These are phyloP conservation scores for Pyrrhoderma noxium DNA, from an alignment of 1,284 basidiomycete species.

Conservation along the genomic window DNA sequence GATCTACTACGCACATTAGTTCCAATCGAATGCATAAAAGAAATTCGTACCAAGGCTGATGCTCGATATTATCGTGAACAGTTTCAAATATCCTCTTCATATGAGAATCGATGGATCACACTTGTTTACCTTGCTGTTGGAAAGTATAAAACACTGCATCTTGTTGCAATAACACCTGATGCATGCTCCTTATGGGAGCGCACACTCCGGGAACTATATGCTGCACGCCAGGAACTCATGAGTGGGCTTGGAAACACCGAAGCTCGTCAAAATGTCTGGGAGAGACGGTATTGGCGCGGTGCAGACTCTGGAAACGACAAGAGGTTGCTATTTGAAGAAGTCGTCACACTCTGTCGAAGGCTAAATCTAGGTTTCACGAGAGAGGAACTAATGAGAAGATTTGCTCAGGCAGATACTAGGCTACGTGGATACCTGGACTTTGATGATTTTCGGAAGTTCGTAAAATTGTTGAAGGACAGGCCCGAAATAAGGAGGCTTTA, in stretches of 20 bases:
- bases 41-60: constrained; percentile 75
- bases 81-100: constrained; percentile 56
- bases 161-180: constrained; percentile 71
- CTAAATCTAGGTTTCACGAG: constrained; percentile 65
- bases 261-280: constrained; percentile 69
- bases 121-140: constrained; percentile 71
- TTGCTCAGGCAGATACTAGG: constrained; percentile 68
- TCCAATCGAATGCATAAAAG: constrained; percentile 86
- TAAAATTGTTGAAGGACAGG: constrained; percentile 77
- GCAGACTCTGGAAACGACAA: constrained; percentile 59
- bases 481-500: constrained; percentile 73
- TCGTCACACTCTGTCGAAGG: constrained; percentile 68
- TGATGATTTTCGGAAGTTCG: constrained; percentile 77
- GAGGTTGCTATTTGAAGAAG: constrained; percentile 64
- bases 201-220: constrained; percentile 51
- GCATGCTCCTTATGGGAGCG: constrained; percentile 64
- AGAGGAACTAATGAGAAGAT: constrained; percentile 56
- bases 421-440: constrained; percentile 74
- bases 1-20: constrained; percentile 42
- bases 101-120: constrained; percentile 69
- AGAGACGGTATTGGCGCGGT: constrained; percentile 76
- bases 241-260: constrained; percentile 56
- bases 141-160: constrained; percentile 87
- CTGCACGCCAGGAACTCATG: constrained; percentile 63
- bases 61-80: constrained; percentile 76